Evolutionary conservation across 768 basidiomycete species (phyloP).

Genomic region (Tephrocybe sp.): DNA sequence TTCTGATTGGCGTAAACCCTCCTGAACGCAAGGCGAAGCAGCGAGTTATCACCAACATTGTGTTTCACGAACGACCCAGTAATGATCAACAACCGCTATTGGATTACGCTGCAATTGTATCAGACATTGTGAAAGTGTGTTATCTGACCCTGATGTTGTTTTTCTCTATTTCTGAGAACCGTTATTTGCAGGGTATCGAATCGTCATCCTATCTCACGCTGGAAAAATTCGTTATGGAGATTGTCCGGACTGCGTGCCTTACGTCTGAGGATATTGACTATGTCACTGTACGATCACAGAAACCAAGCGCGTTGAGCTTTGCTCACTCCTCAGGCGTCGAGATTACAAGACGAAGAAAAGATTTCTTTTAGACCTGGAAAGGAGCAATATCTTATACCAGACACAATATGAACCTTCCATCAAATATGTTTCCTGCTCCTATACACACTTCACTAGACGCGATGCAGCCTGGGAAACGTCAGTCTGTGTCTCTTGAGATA

Average conservation of each 20-base stretch:
- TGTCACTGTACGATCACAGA: slow-evolving; percentile 58
- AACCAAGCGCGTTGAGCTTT: slow-evolving; percentile 72
- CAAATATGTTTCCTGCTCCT: too few relatives aligned
- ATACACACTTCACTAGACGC: too few relatives aligned
- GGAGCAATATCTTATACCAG: too few relatives aligned
- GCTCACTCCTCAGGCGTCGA: slow-evolving; percentile 64
- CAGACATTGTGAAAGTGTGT: slow-evolving; percentile 34
- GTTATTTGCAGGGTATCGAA: slow-evolving; percentile 43
- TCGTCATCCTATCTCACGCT: slow-evolving; percentile 55
- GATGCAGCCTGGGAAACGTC: too few relatives aligned
- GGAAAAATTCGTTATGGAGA: slow-evolving; percentile 54
- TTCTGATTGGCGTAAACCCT: slow-evolving; percentile 71
- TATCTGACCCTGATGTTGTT: background rate
- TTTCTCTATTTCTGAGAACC: background rate
- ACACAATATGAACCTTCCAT: too few relatives aligned
- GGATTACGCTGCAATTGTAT: slow-evolving; percentile 38
- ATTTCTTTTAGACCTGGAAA: slow-evolving; percentile 22
- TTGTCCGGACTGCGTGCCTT: slow-evolving; percentile 40
- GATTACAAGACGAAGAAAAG: slow-evolving; percentile 44
- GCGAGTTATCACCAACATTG: slow-evolving; percentile 55
- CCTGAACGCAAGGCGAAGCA: slow-evolving; percentile 69
- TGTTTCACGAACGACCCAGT: slow-evolving; percentile 34
- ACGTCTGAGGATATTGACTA: slow-evolving; percentile 30
- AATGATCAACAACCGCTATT: slow-evolving; percentile 21
- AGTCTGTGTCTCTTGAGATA: too few relatives aligned